Evolutionary conservation across 148 eudicot species (phyloP).

Genomic region (Rhododendron williamsianum): DNA sequence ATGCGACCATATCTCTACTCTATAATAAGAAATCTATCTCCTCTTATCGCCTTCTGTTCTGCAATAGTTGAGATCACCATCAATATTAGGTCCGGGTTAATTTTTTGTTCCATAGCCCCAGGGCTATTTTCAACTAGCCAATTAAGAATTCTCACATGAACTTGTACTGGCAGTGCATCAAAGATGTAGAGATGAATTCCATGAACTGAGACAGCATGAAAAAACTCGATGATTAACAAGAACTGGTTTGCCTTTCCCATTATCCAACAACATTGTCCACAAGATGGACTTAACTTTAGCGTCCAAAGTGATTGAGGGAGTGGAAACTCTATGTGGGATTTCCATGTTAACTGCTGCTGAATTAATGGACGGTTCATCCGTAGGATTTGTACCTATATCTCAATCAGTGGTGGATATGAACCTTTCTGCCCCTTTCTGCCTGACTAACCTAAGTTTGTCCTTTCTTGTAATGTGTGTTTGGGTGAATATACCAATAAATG

Average conservation of each 20-base stretch:
- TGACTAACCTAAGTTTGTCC: not conserved
- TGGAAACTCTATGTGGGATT: not conserved
- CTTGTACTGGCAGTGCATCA: not conserved
- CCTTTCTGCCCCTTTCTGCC: not conserved
- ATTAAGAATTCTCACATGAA: not conserved
- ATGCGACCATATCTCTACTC: not conserved
- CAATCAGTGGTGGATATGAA: not conserved
- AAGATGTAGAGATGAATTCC: not conserved
- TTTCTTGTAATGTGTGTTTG: not conserved
- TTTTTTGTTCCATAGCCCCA: not conserved
- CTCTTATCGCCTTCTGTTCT: not conserved
- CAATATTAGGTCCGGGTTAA: not conserved
- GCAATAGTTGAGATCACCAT: not conserved
- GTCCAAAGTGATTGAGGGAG: not conserved
- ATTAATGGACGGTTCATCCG: not conserved
- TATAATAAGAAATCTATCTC: not conserved
- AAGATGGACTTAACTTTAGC: not conserved
- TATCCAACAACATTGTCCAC: not conserved
- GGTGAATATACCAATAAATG: not conserved
- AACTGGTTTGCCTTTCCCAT: not conserved
- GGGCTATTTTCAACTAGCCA: not conserved
- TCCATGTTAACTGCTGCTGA: not conserved
- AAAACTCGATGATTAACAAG: not conserved
- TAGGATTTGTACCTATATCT: not conserved
- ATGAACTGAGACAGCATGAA: not conserved